A percentile compares a stretch with the other conserved stretches of the same genome.
Conservation (phyloP, 2,329 filamentous ascomycete species). For the Ilyonectria mors-panacis region DNA sequence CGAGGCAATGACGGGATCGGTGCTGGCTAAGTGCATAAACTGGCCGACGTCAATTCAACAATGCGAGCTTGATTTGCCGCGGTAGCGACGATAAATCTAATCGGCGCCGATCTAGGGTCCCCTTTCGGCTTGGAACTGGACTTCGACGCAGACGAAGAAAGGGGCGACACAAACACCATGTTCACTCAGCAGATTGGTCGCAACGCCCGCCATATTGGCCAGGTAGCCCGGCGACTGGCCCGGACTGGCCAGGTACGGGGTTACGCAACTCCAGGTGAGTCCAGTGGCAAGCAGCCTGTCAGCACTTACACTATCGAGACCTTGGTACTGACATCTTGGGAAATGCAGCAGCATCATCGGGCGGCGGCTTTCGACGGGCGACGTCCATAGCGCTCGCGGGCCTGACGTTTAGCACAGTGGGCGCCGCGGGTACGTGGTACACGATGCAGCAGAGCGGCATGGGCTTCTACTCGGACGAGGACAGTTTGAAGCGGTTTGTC, state of each 20-base stretch:
- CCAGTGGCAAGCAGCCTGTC: conserved; percentile 7
- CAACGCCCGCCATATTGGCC: conserved; percentile 44
- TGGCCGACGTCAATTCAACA: conserved; percentile 35
- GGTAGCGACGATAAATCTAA: conserved; percentile 42
- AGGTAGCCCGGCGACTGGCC: conserved; percentile 40
- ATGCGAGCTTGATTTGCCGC: conserved; percentile 40
- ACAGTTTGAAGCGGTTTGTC: conserved; percentile 78
- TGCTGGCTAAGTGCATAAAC: conserved; percentile 40
- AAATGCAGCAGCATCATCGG: conserved; percentile 28
- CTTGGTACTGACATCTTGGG: conserved; percentile 31
- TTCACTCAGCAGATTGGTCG: conserved; percentile 45
- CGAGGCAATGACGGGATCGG: conserved; percentile 1
- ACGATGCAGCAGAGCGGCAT: conserved; percentile 53
- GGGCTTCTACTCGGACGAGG: conserved; percentile 71
- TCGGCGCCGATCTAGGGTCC: conserved; percentile 23
- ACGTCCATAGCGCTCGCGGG: conserved; percentile 49
- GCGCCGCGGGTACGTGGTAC: conserved; percentile 56
- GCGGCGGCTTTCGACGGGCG: conserved; percentile 43
- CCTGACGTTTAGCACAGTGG: conserved; percentile 49
- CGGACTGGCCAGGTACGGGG: conserved; percentile 40
- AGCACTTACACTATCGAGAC: conserved; percentile 18
- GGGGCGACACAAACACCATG: conserved; percentile 34
- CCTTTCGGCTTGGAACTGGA: neutral
- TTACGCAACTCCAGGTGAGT: conserved; percentile 49
- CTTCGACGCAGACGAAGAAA: conserved; percentile 2